Evolutionary conservation across 768 basidiomycete genomes (phyloP), one percentile per base, ranked within the genome.

Genomic region (Xerocomellus intermedius): DNA sequence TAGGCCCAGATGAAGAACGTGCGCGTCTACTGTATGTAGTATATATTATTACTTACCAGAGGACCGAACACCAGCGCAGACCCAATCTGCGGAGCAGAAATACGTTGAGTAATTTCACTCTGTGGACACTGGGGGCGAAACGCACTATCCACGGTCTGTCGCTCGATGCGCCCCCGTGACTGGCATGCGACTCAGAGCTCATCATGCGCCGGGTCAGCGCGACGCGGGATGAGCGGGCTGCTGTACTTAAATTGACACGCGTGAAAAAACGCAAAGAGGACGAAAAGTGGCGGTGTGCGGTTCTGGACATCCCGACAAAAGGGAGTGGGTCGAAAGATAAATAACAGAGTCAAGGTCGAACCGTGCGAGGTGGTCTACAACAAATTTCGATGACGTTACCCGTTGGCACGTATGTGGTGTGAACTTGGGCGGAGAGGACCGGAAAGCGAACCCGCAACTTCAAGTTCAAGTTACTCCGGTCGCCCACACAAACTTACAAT

Each of bases 61-160:
- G 70, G 66, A 51, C 71, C 71, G 41, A 71, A 71, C 46, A 70
- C 54, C 36, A 71, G 45, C 17, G 66, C 68, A 14, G 70, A 72
- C 41, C 71, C 71, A 41, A 71, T 57, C 71, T 71, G 26, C 4
- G 5, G 21, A 45, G 41, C 2, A 30, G 30, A 21, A 37, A 56
- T 19, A 32, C 7, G 26, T 39, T 38, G 33, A 49, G 44, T 1
- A 52, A 46, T 24, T 47, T 22, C 8, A 16, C 3, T 24, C 6
- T 22, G 24, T 41, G 51, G 16, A 35, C 7, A 26, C 35, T 16
- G 22, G 19, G 2, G 8, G 33, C 28, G 9, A 38, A 43, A 63
- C 71, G 33, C 33, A 71, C 70, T 14, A 72, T 71, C 70, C 70
- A 71, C 13, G 60, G 58, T 14, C 36, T 64, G 46, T 71, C 70